These are phyloP conservation scores for Paraconiothyrium sp. DNA, from an alignment of 2,329 filamentous ascomycete species.

Conservation along the genomic window DNA sequence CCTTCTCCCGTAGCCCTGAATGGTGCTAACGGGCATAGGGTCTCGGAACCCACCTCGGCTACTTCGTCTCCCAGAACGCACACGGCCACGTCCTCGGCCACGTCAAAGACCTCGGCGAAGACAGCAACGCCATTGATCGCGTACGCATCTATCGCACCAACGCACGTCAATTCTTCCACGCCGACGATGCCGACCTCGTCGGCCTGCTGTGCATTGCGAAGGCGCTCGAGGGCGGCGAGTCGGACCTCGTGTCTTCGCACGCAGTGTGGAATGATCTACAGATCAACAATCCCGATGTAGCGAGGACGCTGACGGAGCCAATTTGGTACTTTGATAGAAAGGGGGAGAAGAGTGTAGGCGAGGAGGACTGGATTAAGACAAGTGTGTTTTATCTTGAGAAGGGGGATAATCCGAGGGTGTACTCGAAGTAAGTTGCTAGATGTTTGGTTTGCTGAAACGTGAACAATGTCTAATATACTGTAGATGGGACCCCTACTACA, in stretches of 20 bases:
- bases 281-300: conserved; percentile 78
- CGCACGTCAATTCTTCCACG: conserved; percentile 85
- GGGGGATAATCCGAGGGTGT: conserved; percentile 71
- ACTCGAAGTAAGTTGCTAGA: conserved; percentile 68
- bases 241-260: conserved; percentile 81
- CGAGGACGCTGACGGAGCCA: conserved; percentile 76
- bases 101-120: conserved; percentile 88
- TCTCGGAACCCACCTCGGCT: conserved; percentile 81
- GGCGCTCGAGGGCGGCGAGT: conserved; percentile 83
- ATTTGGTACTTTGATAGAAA: conserved; percentile 95
- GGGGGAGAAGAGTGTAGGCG: conserved; percentile 77
- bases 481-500: conserved; percentile 86
- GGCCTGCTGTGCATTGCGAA: conserved; percentile 83
- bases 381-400: conserved; percentile 81
- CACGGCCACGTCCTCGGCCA: conserved; percentile 87
- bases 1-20: not conserved
- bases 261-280: conserved; percentile 84
- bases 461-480: not conserved
- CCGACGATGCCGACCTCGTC: conserved; percentile 84
- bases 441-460: too few species aligned
- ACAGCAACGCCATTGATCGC: conserved; percentile 81
- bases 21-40: conserved; percentile 53
- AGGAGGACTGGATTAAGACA: conserved; percentile 78
- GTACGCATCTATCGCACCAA: conserved; percentile 92
- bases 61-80: conserved; percentile 88